Evolutionary conservation across 1,284 basidiomycete species (phyloP).

Genomic region (Porodaedalea pini): DNA sequence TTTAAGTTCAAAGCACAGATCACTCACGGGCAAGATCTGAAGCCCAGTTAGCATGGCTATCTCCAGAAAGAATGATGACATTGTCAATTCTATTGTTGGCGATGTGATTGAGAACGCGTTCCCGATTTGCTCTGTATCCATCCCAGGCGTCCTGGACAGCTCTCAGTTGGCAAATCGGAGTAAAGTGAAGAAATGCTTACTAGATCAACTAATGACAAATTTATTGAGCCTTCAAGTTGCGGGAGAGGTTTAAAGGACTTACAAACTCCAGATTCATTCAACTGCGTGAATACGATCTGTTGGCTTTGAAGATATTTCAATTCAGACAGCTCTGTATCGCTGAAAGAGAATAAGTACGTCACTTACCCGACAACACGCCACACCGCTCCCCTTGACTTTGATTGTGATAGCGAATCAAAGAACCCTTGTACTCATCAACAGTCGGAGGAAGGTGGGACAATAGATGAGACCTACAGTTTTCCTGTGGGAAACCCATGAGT

Average conservation of each 20-base stretch:
- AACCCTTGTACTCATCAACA: conserved; percentile 42
- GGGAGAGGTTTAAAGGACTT: conserved; percentile 29
- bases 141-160: conserved; percentile 55
- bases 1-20: background rate
- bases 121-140: conserved; percentile 57
- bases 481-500: conserved; percentile 57
- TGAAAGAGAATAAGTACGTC: background rate
- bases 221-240: conserved; percentile 1
- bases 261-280: conserved; percentile 41
- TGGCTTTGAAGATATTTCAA: conserved; percentile 35
- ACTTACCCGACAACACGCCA: conserved; percentile 62
- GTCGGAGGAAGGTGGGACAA: background rate
- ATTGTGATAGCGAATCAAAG: conserved; percentile 44
- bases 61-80: conserved; percentile 57
- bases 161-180: conserved; percentile 19
- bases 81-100: conserved; percentile 53
- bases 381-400: conserved; percentile 46
- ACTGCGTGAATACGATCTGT: conserved; percentile 52
- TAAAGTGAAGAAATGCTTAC: conserved; percentile 9
- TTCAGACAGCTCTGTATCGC: background rate
- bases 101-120: conserved; percentile 54
- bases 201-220: conserved; percentile 16
- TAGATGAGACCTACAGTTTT: conserved; percentile 40
- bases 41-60: conserved; percentile 65
- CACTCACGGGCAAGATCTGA: conserved; percentile 53